A percentile compares a stretch with the other conserved stretches of the same genome.
phyloP scores from a whole-genome alignment of 2,329 filamentous ascomycete genomes.

The Talaromyces sp. region DNA sequence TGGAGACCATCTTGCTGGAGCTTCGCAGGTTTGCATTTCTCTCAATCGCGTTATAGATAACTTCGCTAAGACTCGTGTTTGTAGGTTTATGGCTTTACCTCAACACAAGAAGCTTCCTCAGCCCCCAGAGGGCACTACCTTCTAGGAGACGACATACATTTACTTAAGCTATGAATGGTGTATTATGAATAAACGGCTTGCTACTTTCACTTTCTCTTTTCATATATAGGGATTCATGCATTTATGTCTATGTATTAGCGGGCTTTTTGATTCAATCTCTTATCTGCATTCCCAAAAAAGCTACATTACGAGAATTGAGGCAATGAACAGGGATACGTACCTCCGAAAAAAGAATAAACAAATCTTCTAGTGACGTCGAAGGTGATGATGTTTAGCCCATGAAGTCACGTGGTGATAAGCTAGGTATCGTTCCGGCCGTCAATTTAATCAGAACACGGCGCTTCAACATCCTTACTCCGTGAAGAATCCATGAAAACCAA shows the following conservation, averaged over 20 bases:
- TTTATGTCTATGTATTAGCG: constrained; percentile 30
- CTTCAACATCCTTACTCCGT: background rate
- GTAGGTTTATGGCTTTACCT: constrained; percentile 85
- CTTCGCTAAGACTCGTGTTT: constrained; percentile 14
- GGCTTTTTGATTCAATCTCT: constrained; percentile 18
- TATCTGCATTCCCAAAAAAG: constrained; percentile 4
- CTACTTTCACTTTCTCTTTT: constrained; percentile 4
- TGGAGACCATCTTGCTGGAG: constrained; percentile 90
- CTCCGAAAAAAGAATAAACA: background rate
- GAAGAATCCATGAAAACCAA: constrained; percentile 27
- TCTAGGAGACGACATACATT: constrained; percentile 27
- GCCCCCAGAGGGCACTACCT: constrained; percentile 76
- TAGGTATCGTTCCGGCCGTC: background rate
- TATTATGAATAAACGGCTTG: constrained; percentile 25
- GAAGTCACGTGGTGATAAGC: constrained; percentile 16
- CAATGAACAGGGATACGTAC: background rate
- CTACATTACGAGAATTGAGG: constrained; percentile 6
- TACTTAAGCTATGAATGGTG: constrained; percentile 5
- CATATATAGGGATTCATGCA: constrained; percentile 25
- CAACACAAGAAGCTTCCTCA: constrained; percentile 93
- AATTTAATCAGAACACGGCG: background rate
- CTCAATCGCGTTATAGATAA: constrained; percentile 16
- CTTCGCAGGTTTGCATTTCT: constrained; percentile 60
- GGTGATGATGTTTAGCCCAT: background rate
- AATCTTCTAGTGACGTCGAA: background rate